These are phyloP conservation scores for Pythium biforme DNA, from an alignment of 352 stramenopile species.

Conservation along the genomic window DNA sequence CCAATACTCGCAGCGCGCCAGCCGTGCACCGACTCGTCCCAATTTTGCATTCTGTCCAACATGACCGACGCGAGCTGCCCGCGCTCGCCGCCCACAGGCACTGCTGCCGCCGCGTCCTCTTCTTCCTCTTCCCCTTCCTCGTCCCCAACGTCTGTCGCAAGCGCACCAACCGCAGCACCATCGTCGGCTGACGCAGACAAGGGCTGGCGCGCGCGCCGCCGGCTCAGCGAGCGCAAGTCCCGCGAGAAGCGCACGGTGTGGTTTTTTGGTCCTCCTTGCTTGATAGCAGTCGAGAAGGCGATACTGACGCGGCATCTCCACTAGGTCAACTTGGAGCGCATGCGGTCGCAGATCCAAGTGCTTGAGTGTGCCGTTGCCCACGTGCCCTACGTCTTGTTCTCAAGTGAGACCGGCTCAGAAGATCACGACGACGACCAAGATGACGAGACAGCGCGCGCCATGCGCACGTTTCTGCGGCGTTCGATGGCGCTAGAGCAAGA, in stretches of 20 bases:
- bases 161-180: too few relatives aligned
- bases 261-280: background rate
- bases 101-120: too few relatives aligned
- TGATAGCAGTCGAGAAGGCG: too few relatives aligned
- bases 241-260: slow-evolving; percentile 8
- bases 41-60: too few relatives aligned
- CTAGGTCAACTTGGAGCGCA: slow-evolving; percentile 2
- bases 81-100: too few relatives aligned
- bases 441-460: background rate
- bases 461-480: slow-evolving; percentile 11
- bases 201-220: background rate
- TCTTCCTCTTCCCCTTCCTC: too few relatives aligned
- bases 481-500: background rate
- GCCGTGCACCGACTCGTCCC: too few relatives aligned
- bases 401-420: background rate
- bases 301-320: background rate
- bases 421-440: background rate
- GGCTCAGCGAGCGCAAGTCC: slow-evolving; percentile 6
- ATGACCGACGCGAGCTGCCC: too few relatives aligned
- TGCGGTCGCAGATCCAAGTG: slow-evolving; percentile 9
- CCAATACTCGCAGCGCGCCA: too few relatives aligned
- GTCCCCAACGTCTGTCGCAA: background rate
- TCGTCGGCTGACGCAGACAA: background rate
- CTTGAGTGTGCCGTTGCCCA: slow-evolving; percentile 10
- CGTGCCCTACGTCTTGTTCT: background rate